Percentiles rank a stretch among this genome's conserved stretches.
Conservation (phyloP, 2,329 filamentous ascomycete species). For the Colletotrichum cordylinicola region DNA sequence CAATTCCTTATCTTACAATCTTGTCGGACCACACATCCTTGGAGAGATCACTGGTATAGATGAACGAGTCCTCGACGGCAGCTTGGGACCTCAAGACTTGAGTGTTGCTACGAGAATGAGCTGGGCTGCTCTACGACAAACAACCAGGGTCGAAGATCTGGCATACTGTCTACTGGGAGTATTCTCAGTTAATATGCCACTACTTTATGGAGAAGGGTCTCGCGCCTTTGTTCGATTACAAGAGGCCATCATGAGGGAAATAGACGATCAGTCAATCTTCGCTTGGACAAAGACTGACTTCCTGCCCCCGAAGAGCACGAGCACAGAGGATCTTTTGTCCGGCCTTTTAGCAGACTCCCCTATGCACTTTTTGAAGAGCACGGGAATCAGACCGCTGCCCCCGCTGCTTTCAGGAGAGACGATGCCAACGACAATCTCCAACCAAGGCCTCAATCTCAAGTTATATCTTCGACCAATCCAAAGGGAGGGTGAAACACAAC, state of each 20-base stretch:
- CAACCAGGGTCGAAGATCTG: background rate
- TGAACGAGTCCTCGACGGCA: background rate
- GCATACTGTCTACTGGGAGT: background rate
- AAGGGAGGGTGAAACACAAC: rapidly evolving
- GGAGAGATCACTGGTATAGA: background rate
- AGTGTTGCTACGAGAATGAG: background rate
- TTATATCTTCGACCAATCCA: background rate
- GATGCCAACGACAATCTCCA: background rate
- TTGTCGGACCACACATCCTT: background rate
- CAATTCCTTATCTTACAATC: background rate
- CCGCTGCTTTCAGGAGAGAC: background rate
- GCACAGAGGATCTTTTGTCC: rapidly evolving
- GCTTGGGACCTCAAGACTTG: background rate
- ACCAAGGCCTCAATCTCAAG: background rate
- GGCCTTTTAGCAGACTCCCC: background rate
- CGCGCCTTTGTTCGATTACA: background rate
- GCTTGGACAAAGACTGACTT: background rate
- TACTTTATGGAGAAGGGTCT: background rate
- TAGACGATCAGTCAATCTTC: background rate
- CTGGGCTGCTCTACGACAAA: background rate
- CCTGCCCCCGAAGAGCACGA: background rate
- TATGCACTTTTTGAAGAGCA: background rate
- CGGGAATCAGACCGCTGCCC: background rate
- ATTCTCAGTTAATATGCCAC: background rate
- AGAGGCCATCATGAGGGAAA: background rate